Base-by-base conservation (phyloP, 2,329 filamentous ascomycete genomes). In the Akanthomyces muscarius region DNA sequence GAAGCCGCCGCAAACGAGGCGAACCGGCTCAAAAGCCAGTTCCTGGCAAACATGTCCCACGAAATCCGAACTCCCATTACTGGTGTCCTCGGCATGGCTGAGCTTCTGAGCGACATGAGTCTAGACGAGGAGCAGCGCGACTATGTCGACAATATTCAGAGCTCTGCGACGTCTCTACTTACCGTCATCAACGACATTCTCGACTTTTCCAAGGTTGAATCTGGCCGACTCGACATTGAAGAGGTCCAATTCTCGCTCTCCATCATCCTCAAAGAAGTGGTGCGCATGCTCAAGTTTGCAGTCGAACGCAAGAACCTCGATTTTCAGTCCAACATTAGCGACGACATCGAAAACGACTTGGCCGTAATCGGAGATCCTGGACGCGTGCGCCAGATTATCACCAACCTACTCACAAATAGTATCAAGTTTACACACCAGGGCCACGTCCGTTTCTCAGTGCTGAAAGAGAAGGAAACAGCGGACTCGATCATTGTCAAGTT, bases 131-230 rank as follows among this genome's bases (percentile, higher is more conserved):
- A 92, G 68, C 89, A 92, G 69, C 81, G 83, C 63, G 89, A 92
- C 63, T 90, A 86, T 65, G 87, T 89, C 3, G 88, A 91, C 67
- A 92, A 91, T 65, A 91, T 94, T 7, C 87, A 91, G 69, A 83
- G 89, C 58, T 93, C 89, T 6, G 90, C 89, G 0, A 92, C 94
- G 66, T 91, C 90, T 2, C 77, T 96, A 3, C 79, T 96, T 23
- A 94, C 91, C 0, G 89, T 96, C 47, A 96, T 96, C 74, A 96
- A 96, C 70, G 92, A 96, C 69, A 96, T 96, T 62, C 79, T 96
- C 1, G 92, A 96, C 74, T 93, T 96, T 72, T 95, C 91, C 4
- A 96, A 96, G 73, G 88, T 92, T 1, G 90, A 93, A 71, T 91
- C 88, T 10, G 90, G 90, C 3, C 81, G 88, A 8, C 76, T 93